A percentile compares a stretch with the other conserved stretches of the same genome.
Evolutionary conservation across 2,329 filamentous ascomycete genomes (phyloP).

Genomic region (Ceratocystis cacaofunesta): DNA sequence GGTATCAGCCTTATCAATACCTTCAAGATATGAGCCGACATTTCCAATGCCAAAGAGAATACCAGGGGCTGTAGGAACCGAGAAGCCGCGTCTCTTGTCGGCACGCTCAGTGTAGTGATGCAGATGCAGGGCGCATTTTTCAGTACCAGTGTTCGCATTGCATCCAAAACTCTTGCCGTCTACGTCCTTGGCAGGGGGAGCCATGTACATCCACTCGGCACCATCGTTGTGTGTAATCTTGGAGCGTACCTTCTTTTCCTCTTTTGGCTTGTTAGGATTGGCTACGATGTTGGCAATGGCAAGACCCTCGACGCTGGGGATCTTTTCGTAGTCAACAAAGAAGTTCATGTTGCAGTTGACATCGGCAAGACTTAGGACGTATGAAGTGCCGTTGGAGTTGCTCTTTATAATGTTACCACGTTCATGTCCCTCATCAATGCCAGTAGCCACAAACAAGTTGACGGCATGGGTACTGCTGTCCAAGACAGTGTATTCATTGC

Average conservation of each 20-base stretch:
- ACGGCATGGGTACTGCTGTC: slow-evolving; percentile 90
- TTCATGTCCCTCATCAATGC: slow-evolving; percentile 45
- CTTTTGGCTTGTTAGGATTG: slow-evolving; percentile 52
- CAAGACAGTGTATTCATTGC: slow-evolving; percentile 73
- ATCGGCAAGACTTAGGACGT: slow-evolving; percentile 64
- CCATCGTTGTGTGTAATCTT: slow-evolving; percentile 96
- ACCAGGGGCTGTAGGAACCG: slow-evolving; percentile 74
- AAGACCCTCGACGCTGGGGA: slow-evolving; percentile 81
- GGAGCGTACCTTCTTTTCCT: slow-evolving; percentile 68
- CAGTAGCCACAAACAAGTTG: slow-evolving; percentile 82
- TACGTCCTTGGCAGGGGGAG: slow-evolving; percentile 54
- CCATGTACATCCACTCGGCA: slow-evolving; percentile 65
- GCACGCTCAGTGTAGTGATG: slow-evolving; percentile 88
- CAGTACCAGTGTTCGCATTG: slow-evolving; percentile 39
- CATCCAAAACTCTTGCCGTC: slow-evolving; percentile 62
- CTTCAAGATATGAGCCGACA: slow-evolving; percentile 55
- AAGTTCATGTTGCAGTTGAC: slow-evolving; percentile 67
- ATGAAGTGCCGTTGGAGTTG: slow-evolving; percentile 95
- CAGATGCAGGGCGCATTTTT: slow-evolving; percentile 73
- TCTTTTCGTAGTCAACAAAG: slow-evolving; percentile 93
- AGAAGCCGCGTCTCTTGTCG: slow-evolving; percentile 73
- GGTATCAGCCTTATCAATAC: slow-evolving; percentile 62
- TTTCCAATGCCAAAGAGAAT: slow-evolving; percentile 87
- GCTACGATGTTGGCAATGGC: slow-evolving; percentile 71
- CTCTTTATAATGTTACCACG: slow-evolving; percentile 91